Conservation (phyloP, 345 rosid genomes). For the Murraya paniculata region DNA sequence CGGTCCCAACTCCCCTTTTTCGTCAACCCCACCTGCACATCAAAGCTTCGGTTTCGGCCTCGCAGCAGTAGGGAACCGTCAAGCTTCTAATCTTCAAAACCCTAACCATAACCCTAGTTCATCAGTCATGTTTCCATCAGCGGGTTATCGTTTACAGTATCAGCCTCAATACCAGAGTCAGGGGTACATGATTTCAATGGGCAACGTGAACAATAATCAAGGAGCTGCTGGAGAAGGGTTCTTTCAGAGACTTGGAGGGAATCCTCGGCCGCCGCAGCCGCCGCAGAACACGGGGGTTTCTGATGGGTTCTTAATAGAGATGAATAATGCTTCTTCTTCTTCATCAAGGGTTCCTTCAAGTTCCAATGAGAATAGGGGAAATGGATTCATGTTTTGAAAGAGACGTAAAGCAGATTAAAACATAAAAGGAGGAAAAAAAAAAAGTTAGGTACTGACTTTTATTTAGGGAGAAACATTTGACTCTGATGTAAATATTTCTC, state of each 20-base stretch:
- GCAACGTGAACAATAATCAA: conserved; percentile 7
- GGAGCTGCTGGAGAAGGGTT: conserved; percentile 16
- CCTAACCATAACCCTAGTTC: neutral
- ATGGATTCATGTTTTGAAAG: conserved; percentile 41
- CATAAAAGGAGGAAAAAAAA: neutral
- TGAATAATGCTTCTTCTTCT: conserved; percentile 14
- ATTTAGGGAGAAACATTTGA: conserved; percentile 27
- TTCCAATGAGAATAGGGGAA: conserved; percentile 37
- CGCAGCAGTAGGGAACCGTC: conserved; percentile 15
- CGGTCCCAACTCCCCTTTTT: conserved; percentile 62
- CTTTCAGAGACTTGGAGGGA: conserved; percentile 30
- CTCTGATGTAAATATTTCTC: conserved; percentile 21
- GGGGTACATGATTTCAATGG: conserved; percentile 42
- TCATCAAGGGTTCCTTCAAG: conserved; percentile 17
- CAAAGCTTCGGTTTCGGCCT: conserved; percentile 25
- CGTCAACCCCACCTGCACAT: conserved; percentile 25
- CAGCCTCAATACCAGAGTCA: conserved; percentile 23
- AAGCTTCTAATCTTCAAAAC: conserved; percentile 9
- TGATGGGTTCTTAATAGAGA: conserved; percentile 19
- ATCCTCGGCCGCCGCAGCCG: conserved; percentile 19
- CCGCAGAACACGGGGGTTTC: conserved; percentile 14
- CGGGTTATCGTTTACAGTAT: conserved; percentile 27
- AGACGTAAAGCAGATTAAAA: conserved; percentile 15
- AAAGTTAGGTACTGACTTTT: conserved; percentile 48
- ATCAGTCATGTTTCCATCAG: conserved; percentile 15